phyloP scores from a whole-genome alignment of 1,284 basidiomycete species.

The Anthracocystis setariae region DNA sequence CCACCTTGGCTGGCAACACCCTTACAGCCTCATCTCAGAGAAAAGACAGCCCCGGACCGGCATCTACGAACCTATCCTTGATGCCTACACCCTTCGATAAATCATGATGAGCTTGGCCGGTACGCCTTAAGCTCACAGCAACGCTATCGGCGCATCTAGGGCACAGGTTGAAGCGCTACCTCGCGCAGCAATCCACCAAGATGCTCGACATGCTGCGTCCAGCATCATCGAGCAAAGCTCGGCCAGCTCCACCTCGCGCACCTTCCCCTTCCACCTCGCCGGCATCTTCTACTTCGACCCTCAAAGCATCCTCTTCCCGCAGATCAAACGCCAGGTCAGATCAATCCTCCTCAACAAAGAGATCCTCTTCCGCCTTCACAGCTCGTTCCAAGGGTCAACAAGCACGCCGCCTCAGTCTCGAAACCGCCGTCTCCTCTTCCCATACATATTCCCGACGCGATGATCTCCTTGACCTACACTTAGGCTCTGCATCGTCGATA shows the following conservation, averaged over 20 bases:
- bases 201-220: constrained; percentile 41
- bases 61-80: no score
- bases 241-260: constrained; percentile 7
- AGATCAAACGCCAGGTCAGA: not conserved
- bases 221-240: constrained; percentile 13
- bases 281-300: constrained; percentile 46
- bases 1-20: no score
- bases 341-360: constrained; percentile 7
- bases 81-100: no score
- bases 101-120: no score
- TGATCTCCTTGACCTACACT: constrained; percentile 3
- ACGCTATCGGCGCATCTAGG: no score
- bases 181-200: no score
- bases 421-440: constrained; percentile 29
- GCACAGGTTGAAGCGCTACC: no score
- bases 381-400: constrained; percentile 46
- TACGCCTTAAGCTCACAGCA: no score
- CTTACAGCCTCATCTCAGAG: no score
- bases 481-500: constrained; percentile 10
- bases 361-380: constrained; percentile 7
- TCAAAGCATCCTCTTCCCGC: constrained; percentile 31
- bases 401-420: constrained; percentile 36
- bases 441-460: constrained; percentile 10
- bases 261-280: constrained; percentile 31
- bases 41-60: no score